phyloP scores from a whole-genome alignment of 2,329 filamentous ascomycete species.

The Colletotrichum tofieldiae region DNA sequence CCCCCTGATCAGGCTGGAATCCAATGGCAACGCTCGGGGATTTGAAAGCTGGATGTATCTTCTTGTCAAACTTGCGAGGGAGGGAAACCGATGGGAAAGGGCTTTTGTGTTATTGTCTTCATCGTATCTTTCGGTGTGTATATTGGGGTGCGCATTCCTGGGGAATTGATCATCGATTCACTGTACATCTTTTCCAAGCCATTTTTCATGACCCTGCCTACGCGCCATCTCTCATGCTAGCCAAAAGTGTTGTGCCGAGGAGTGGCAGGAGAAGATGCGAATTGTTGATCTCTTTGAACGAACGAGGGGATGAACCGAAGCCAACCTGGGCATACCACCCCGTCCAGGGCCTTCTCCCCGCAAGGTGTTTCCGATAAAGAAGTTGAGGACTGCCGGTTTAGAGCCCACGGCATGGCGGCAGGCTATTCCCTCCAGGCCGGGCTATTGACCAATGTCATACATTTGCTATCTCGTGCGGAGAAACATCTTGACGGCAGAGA shows the following conservation, averaged over 20 bases:
- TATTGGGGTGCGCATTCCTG: slow-evolving; percentile 14
- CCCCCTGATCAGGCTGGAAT: not conserved
- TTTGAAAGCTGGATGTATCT: not conserved
- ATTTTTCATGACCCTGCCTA: not conserved
- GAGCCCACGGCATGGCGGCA: not conserved
- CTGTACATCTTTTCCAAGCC: slow-evolving; percentile 31
- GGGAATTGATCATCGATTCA: slow-evolving; percentile 33
- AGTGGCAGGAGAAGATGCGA: not conserved
- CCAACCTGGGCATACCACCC: too few species aligned
- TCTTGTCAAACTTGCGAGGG: not conserved
- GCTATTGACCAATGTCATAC: not conserved
- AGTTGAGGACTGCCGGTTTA: too few species aligned
- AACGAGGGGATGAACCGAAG: not conserved
- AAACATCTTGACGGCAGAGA: not conserved
- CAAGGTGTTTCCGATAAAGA: not conserved
- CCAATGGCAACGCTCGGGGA: not conserved
- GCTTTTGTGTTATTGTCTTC: not conserved
- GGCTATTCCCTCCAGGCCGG: not conserved
- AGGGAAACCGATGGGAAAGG: not conserved
- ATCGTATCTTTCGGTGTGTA: slow-evolving; percentile 10
- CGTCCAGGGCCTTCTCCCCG: not conserved
- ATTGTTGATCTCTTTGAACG: too few species aligned
- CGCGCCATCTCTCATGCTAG: too few species aligned
- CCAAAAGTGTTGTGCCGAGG: not conserved
- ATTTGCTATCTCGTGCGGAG: not conserved